Base-by-base conservation (phyloP, 2,329 filamentous ascomycete species). In the Phoma herbarum region DNA sequence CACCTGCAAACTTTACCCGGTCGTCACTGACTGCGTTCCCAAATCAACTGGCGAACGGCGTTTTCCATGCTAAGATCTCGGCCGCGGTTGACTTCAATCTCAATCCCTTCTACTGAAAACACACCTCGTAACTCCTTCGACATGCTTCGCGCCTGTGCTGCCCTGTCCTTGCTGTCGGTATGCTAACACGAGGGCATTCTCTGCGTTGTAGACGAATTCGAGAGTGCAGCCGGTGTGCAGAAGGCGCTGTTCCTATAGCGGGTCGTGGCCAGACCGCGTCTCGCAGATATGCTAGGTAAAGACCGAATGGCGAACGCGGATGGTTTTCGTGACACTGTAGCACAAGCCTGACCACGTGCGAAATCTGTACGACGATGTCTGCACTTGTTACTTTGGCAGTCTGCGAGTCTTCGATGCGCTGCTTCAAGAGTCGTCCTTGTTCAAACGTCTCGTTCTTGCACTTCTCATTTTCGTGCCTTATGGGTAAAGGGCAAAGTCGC, bases 171-270 rank as follows among this genome's bases (percentile, higher is more conserved):
- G 55, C 57, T 25, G 55, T 60, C 49, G n/a, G n/a, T n/a, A n/a
- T n/a, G n/a, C n/a, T n/a, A n/a, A n/a, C n/a, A 61, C 59, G 51
- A 57, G 31, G 5, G 9, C 31, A n/a, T 7, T 7, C 1, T 18
- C 31, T 4, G 11, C 16, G 9, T n/a, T 35, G 31, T 35, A 35
- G 16, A 35, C 6, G 9, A 6, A 12, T 31, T 12, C 52, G 2
- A 29, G 10, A 35, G 48, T 10, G 25, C 39, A 31, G 49, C 59
- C 60, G 54, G 63, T 63, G 57, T 65, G 63, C 63, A 45, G 18
- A 9, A 43, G 45, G 31, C 20, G 16, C 59, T n/a, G 64, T 65
- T 62, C 60, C 65, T 67, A 66, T 65, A 70, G 65, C 44, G 44
- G 25, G 16, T 50, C 48, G 60, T 65, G 62, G 64, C 59, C 50